Evolutionary conservation across 352 stramenopile species (phyloP).

Genomic region (Phytophthora idaei): DNA sequence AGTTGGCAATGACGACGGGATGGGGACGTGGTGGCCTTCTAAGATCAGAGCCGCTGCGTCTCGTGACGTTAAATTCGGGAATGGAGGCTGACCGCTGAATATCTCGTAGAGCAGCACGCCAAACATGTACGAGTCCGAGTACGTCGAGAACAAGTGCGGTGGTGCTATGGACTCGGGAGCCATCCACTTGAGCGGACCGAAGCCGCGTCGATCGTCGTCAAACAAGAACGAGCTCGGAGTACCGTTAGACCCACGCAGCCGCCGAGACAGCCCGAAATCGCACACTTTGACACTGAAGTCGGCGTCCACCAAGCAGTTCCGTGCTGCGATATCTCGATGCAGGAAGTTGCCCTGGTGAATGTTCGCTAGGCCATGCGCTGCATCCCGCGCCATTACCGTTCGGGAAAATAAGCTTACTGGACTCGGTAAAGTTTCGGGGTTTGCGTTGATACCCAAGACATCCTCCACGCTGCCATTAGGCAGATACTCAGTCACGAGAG

Average conservation of each 20-base stretch:
- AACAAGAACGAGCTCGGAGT: constrained; percentile 38
- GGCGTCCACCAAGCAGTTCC: constrained; percentile 70
- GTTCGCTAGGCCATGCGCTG: constrained; percentile 66
- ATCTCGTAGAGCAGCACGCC: constrained; percentile 79
- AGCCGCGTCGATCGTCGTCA: constrained; percentile 60
- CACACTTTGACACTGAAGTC: constrained; percentile 76
- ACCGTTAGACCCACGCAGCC: constrained; percentile 23
- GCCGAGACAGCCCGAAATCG: constrained; percentile 71
- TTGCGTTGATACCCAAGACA: constrained; percentile 29
- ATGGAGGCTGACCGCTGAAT: constrained; percentile 64
- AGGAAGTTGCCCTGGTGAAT: constrained; percentile 70
- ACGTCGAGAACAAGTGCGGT: constrained; percentile 71
- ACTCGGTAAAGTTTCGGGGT: background rate
- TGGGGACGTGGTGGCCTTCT: constrained; percentile 70
- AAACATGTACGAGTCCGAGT: constrained; percentile 82
- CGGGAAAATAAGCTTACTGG: constrained; percentile 55
- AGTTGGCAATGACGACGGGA: constrained; percentile 44
- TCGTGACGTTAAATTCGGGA: constrained; percentile 55
- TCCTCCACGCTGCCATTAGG: constrained; percentile 71
- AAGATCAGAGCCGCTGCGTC: constrained; percentile 64
- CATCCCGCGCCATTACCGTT: constrained; percentile 71
- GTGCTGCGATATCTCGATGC: constrained; percentile 69
- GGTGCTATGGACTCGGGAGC: constrained; percentile 68
- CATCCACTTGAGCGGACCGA: constrained; percentile 81
- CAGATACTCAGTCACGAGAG: constrained; percentile 75